Base-by-base conservation (phyloP, 1,284 basidiomycete species). In the Athelia psychrophila region DNA sequence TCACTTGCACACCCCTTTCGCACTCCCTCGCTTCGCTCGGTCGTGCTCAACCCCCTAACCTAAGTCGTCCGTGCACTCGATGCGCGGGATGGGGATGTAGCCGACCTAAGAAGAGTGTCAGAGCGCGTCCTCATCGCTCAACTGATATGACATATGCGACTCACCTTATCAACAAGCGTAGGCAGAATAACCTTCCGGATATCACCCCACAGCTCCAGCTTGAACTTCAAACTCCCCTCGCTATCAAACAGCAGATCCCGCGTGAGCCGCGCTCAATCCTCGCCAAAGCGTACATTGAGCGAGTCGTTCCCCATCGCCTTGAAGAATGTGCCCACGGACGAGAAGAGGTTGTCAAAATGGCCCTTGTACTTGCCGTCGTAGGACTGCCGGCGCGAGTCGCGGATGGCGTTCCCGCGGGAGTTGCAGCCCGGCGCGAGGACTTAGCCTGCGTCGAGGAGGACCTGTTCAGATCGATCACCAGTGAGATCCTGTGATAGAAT, bases 11-110 rank as follows among this genome's bases (percentile, higher is more conserved):
- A n/a, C n/a, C n/a, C n/a, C n/a, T n/a, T n/a, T n/a, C n/a, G n/a
- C n/a, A n/a, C n/a, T n/a, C n/a, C n/a, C n/a, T n/a, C n/a, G n/a
- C n/a, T n/a, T n/a, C n/a, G n/a, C n/a, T n/a, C n/a, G n/a, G n/a
- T n/a, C n/a, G n/a, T n/a, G n/a, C n/a, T n/a, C n/a, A n/a, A n/a
- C n/a, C n/a, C n/a, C n/a, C n/a, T n/a, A n/a, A n/a, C n/a, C n/a
- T n/a, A n/a, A n/a, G n/a, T n/a, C n/a, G n/a, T n/a, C 0, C n/a
- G n/a, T n/a, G n/a, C n/a, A n/a, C n/a, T n/a, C n/a, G n/a, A n/a
- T n/a, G n/a, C n/a, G n/a, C n/a, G 92, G 94, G 58, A 97, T 93
- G 20, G 95, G 95, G 51, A 98, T 72, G 67, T 94, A 93, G 20
- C 93, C 93, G 56, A 93, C 76, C 81, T 88, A n/a, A n/a, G n/a